Base-by-base conservation (phyloP, 192 early-diverging fungal genomes). In the Entomortierella chlamydospora region DNA sequence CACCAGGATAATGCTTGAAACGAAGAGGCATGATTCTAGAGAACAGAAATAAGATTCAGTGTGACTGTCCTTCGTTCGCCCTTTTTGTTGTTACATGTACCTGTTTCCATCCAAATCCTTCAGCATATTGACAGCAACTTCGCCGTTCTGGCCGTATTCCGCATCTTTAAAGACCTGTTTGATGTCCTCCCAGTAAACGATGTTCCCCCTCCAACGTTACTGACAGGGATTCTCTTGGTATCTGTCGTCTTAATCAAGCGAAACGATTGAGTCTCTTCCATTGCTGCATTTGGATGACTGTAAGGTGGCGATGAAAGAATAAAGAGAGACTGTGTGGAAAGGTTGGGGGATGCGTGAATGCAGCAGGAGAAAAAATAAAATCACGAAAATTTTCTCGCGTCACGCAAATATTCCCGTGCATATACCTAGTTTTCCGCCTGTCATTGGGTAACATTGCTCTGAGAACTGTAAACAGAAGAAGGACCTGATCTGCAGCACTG, bases 251-350 rank as follows among this genome's bases (percentile, higher is more conserved):
- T 57, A 39, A 13, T 43, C 22, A 70, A 18, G 26, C 58, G 68
- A 61, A 61, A 70, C 18, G 64, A 67, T 47, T 57, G 64, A 57
- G 64, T 57, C 39, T 67, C 53, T 30, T 67, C 64, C 64, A 67
- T 67, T n/a, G n/a, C n/a, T n/a, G n/a, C n/a, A n/a, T n/a, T n/a
- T n/a, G n/a, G n/a, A n/a, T n/a, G n/a, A n/a, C n/a, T n/a, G n/a
- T n/a, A n/a, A n/a, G n/a, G n/a, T n/a, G n/a, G n/a, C n/a, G n/a
- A n/a, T n/a, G n/a, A n/a, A n/a, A n/a, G n/a, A n/a, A n/a, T n/a
- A n/a, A n/a, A n/a, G n/a, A n/a, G n/a, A n/a, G n/a, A n/a, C n/a
- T n/a, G n/a, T n/a, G n/a, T n/a, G n/a, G n/a, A n/a, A n/a, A n/a
- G n/a, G n/a, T n/a, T n/a, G n/a, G n/a, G n/a, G n/a, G n/a, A n/a